Conservation (phyloP, 495 filamentous ascomycete genomes). For the Xylaria acuta region DNA sequence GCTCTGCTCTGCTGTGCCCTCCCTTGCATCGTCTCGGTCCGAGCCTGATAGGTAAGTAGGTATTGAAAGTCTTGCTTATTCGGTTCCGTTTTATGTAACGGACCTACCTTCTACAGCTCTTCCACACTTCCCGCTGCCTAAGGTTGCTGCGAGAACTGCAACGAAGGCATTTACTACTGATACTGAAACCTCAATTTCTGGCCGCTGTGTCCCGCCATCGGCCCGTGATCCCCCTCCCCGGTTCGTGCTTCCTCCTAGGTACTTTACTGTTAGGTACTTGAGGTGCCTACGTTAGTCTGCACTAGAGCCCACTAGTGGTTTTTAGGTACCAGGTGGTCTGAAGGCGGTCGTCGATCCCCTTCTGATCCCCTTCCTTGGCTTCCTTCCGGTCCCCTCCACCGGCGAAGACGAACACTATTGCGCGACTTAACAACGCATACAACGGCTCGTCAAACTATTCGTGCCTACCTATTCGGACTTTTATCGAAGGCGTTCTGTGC, state of each 20-base stretch:
- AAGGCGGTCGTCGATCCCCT: slow-evolving; percentile 8
- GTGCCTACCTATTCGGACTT: neutral
- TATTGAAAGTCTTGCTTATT: neutral
- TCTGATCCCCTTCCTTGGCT: neutral
- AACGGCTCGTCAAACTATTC: neutral
- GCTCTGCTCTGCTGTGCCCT: neutral
- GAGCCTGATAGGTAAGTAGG: neutral
- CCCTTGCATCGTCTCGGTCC: neutral
- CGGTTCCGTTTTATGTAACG: neutral
- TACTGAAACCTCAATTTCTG: neutral
- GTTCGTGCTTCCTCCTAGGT: neutral
- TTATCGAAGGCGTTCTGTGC: neutral
- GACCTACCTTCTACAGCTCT: neutral
- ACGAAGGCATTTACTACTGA: neutral
- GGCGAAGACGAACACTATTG: neutral
- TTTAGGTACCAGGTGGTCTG: neutral
- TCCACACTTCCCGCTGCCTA: neutral
- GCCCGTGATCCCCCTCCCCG: slow-evolving; percentile 3
- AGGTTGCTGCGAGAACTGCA: neutral
- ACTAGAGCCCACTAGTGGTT: neutral
- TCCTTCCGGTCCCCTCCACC: neutral
- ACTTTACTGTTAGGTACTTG: neutral
- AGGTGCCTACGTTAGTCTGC: neutral
- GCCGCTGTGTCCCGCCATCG: slow-evolving; percentile 10
- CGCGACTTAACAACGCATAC: neutral